These are phyloP conservation scores for Biscutella laevigata DNA, from an alignment of 441 rosid genomes.

Conservation along the genomic window DNA sequence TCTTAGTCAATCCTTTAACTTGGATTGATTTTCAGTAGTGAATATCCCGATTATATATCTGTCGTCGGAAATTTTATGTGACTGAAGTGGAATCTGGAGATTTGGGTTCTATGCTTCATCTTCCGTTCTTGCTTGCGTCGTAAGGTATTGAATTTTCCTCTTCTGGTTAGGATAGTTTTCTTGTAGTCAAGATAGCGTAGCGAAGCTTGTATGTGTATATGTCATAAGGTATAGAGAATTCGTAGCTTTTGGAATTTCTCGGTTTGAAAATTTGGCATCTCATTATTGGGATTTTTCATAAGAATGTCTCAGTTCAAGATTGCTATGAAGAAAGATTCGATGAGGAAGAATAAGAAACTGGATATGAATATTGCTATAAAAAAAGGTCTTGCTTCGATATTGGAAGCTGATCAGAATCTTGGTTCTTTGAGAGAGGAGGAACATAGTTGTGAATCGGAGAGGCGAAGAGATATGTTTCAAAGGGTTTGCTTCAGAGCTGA, in stretches of 20 bases:
- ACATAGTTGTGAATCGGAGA: not conserved
- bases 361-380: not conserved
- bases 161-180: not conserved
- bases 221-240: not conserved
- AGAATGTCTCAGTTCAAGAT: conserved; percentile 3
- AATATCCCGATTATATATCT: not conserved
- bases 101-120: not conserved
- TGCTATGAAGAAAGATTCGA: conserved; percentile 3
- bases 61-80: not conserved
- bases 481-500: not conserved
- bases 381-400: conserved; percentile 8
- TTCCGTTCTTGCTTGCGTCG: not conserved
- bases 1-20: not conserved
- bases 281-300: not conserved
- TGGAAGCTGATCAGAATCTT: conserved; percentile 10
- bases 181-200: not conserved
- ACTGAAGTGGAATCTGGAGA: not conserved
- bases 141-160: not conserved
- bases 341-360: conserved; percentile 13
- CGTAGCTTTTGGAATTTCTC: not conserved
- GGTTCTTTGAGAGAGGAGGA: not conserved
- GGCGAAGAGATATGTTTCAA: not conserved
- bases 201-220: not conserved
- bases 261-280: not conserved
- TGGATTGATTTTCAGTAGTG: not conserved